phyloP scores from a whole-genome alignment of 225 moss, liverwort and hornwort species.

The Ulota crispa region DNA sequence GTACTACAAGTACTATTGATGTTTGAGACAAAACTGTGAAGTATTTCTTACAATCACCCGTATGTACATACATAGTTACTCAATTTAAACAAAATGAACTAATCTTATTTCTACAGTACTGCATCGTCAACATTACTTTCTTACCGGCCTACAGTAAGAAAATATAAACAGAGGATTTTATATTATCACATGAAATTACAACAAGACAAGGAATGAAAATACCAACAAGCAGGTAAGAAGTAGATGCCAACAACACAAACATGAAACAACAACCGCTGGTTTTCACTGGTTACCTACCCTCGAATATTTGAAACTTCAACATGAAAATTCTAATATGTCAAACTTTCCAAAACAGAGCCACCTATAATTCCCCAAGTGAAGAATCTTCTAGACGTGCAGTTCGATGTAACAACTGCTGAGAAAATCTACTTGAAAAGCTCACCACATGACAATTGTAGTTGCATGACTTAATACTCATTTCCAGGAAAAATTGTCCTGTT shows the following conservation, averaged over 20 bases:
- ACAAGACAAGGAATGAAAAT: constrained; percentile 8
- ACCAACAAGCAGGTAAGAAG: neutral
- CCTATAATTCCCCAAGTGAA: neutral
- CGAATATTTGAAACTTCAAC: neutral
- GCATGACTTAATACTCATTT: neutral
- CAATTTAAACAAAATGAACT: neutral
- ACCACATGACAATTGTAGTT: neutral
- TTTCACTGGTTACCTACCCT: neutral
- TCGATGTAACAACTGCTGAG: neutral
- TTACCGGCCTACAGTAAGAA: neutral
- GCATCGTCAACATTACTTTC: neutral
- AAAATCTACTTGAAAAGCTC: neutral
- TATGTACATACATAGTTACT: neutral
- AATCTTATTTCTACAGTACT: neutral
- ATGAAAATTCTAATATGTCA: neutral
- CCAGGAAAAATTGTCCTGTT: neutral
- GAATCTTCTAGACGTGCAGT: neutral
- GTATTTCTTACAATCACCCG: too few relatives aligned
- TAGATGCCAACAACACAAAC: neutral
- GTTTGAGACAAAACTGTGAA: too few relatives aligned
- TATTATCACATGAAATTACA: neutral
- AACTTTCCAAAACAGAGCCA: constrained; percentile 1
- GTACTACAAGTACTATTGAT: too few relatives aligned
- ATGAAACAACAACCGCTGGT: neutral
- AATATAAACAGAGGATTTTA: neutral